A percentile compares a stretch with the other conserved stretches of the same genome.
phyloP scores from a whole-genome alignment of 2,329 filamentous ascomycete genomes.

The Raffaelea deltoideospora region DNA sequence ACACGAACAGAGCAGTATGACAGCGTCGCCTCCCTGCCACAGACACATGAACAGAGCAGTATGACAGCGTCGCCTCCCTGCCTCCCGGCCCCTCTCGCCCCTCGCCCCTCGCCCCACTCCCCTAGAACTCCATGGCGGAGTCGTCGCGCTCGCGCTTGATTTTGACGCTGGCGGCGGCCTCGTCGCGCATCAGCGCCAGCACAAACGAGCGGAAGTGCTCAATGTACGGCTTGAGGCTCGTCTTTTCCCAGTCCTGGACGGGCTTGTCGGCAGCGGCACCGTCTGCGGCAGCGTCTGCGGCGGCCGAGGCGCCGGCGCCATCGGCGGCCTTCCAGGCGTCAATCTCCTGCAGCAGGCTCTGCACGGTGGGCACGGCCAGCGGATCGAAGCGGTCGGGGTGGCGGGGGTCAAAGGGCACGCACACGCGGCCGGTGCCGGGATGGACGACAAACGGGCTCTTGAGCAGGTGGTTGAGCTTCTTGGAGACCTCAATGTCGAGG shows the following conservation, averaged over 20 bases:
- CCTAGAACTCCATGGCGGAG: constrained; percentile 36
- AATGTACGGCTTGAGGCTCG: constrained; percentile 80
- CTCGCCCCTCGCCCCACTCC: too few relatives aligned
- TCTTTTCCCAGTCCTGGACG: constrained; percentile 89
- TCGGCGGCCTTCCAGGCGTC: constrained; percentile 49
- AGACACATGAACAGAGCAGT: too few relatives aligned
- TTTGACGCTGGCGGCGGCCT: constrained; percentile 36
- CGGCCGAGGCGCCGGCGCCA: constrained; percentile 11
- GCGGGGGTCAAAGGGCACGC: constrained; percentile 77
- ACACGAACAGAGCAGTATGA: too few relatives aligned
- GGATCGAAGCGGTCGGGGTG: constrained; percentile 75
- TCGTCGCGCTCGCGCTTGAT: constrained; percentile 44
- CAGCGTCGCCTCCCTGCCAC: too few relatives aligned
- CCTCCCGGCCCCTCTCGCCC: too few relatives aligned
- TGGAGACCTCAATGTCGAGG: constrained; percentile 91
- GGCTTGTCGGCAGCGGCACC: constrained; percentile 13
- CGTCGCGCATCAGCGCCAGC: constrained; percentile 61
- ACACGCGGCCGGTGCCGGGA: constrained; percentile 83
- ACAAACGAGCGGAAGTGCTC: constrained; percentile 82
- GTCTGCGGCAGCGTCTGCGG: constrained; percentile 16
- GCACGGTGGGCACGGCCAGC: constrained; percentile 75
- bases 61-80: too few relatives aligned
- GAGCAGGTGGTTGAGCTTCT: constrained; percentile 94
- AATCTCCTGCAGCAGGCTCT: constrained; percentile 67
- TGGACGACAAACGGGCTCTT: constrained; percentile 96